phyloP scores from a whole-genome alignment of 2,329 filamentous ascomycete species.

The Alternaria dauci region DNA sequence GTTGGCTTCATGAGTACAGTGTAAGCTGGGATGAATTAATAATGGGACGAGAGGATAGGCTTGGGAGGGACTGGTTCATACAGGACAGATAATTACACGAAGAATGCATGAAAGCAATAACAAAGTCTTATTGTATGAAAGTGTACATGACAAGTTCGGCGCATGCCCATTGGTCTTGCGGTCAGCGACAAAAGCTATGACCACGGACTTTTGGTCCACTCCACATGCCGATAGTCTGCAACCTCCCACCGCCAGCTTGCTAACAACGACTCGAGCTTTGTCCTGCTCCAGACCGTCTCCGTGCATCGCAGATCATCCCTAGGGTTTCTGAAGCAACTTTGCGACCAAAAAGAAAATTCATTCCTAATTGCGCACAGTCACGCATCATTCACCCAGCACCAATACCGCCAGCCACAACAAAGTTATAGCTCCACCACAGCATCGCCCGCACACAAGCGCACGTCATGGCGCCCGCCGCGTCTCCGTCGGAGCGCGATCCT shows the following conservation, averaged over 20 bases:
- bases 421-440: not conserved
- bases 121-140: not conserved
- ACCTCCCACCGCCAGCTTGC: not conserved
- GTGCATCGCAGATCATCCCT: not conserved
- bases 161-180: not conserved
- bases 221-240: constrained; percentile 14
- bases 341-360: not conserved
- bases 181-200: constrained; percentile 27
- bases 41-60: constrained; percentile 7
- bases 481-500: constrained; percentile 32
- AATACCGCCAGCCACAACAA: not conserved
- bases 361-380: not conserved
- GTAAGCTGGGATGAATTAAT: constrained; percentile 23
- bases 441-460: not conserved
- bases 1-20: constrained; percentile 27
- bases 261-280: not conserved
- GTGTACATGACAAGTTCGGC: not conserved
- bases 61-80: not conserved
- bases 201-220: constrained; percentile 24
- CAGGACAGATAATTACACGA: constrained; percentile 26
- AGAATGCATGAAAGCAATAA: not conserved
- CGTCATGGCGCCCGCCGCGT: constrained; percentile 44
- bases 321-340: not conserved
- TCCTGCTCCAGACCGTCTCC: too few relatives aligned
- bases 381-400: not conserved